Percentiles rank a stretch among this genome's conserved stretches.
These are phyloP conservation scores for Paracoccidioides lutzii DNA, from an alignment of 2,329 filamentous ascomycete genomes.

Conservation along the genomic window DNA sequence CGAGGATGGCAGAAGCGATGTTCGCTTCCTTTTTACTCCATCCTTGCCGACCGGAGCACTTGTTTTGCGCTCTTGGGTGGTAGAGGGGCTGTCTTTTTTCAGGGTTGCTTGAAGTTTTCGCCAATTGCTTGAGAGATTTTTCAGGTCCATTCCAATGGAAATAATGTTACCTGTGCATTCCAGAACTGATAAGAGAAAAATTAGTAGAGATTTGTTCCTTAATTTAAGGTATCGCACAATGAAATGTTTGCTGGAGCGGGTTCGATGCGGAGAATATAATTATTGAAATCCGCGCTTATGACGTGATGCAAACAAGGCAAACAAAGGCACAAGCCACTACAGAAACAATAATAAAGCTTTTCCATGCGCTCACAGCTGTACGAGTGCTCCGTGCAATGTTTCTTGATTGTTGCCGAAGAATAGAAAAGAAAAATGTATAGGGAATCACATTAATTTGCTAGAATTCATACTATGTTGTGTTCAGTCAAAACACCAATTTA, in stretches of 20 bases:
- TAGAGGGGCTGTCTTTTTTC: slow-evolving; percentile 19
- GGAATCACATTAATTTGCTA: neutral
- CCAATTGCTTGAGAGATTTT: slow-evolving; percentile 38
- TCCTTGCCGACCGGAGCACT: slow-evolving; percentile 3
- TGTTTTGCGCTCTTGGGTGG: slow-evolving; percentile 22
- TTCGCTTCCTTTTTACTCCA: slow-evolving; percentile 10
- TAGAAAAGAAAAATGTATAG: neutral
- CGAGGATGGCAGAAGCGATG: slow-evolving; percentile 2
- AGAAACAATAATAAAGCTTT: neutral
- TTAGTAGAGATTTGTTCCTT: neutral
- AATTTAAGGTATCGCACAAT: neutral
- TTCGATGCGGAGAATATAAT: neutral
- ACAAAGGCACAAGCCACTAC: neutral
- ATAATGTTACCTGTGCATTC: slow-evolving; percentile 1
- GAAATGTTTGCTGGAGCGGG: neutral
- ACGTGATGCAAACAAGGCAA: slow-evolving; percentile 9
- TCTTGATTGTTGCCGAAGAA: neutral
- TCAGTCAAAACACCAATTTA: neutral
- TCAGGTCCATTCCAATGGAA: slow-evolving; percentile 29
- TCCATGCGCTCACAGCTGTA: neutral
- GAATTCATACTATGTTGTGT: neutral
- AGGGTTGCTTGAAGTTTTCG: slow-evolving; percentile 37
- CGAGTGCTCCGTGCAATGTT: neutral
- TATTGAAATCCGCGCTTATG: neutral
- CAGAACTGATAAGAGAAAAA: neutral